Evolutionary conservation across 495 filamentous ascomycete species (phyloP), one percentile per base, ranked within the genome.

Genomic region (Hypoxylon crocopeplum): DNA sequence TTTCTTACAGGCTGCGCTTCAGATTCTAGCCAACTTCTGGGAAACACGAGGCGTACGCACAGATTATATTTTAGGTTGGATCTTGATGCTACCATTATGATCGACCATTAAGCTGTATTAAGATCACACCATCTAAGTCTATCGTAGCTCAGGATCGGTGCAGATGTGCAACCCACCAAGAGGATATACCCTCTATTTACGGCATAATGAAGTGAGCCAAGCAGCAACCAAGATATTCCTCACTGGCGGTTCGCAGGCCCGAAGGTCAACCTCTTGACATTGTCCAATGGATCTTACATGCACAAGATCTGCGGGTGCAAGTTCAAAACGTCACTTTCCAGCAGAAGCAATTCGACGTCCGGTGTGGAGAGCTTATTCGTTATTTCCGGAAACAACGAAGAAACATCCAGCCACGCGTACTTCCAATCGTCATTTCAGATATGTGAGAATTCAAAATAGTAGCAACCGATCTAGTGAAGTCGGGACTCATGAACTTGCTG

Each of bases 31-130:
- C 50, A 51, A 50, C 33, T 29, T 59, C 44, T 46, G 44, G 53
- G 54, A 44, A 41, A 55, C 45, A 46, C 6, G 39, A 36, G 44
- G 10, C 36, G 20, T 40, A 24, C 12, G 37, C 42, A 54, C 33
- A 19, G 52, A 48, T 53, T 34, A 25, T 49, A 45, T 48, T 59
- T 50, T 53, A 51, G 44, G 55, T 40, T 49, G 5, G 38, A 64
- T 64, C 49, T 55, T 50, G 42, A 59, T 64, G 61, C 42, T 27
- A 64, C 61, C 49, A n/a, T 45, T 56, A 64, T 55, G 61, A 64
- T 59, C 61, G 51, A 25, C 45, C 12, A 37, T 39, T 56, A 64
- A 59, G 48, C 32, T 27, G 24, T 12, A 21, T 37, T 39, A 16
- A 8, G 17, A 57, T 59, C 44, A 15, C 42, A 54, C 20, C 21